A percentile compares a stretch with the other conserved stretches of the same genome.
phyloP scores from a whole-genome alignment of 805 yeast genomes.

The Yamadazyma akitaensis region DNA sequence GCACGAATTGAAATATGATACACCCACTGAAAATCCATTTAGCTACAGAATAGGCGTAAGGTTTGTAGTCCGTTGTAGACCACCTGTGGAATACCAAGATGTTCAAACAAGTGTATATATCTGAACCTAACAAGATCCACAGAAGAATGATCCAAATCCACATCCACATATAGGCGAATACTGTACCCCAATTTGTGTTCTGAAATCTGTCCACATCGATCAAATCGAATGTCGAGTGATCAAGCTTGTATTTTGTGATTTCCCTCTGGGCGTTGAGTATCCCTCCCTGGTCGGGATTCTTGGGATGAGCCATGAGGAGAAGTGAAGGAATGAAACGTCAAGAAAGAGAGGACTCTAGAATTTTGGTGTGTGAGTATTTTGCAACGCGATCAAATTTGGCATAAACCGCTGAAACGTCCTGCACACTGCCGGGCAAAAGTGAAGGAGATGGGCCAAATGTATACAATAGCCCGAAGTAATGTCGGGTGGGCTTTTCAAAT shows the following conservation, averaged over 20 bases:
- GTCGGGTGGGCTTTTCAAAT: not conserved
- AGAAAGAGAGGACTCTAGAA: not conserved
- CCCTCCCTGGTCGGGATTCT: conserved; percentile 1
- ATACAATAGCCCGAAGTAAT: too few relatives aligned
- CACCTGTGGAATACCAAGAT: conserved; percentile 70
- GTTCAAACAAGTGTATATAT: conserved; percentile 74
- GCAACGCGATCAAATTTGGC: not conserved
- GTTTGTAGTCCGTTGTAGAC: conserved; percentile 49
- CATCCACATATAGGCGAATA: conserved; percentile 41
- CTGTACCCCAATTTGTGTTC: conserved; percentile 42
- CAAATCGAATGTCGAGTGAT: conserved; percentile 46
- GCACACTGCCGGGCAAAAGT: too few relatives aligned
- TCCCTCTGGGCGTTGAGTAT: conserved; percentile 22
- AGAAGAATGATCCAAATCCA: conserved; percentile 51
- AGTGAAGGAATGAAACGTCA: not conserved
- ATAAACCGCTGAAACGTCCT: not conserved
- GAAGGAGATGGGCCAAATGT: too few relatives aligned
- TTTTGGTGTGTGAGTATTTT: not conserved
- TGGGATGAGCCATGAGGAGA: not conserved
- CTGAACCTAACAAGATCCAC: conserved; percentile 56
- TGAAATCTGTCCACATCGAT: conserved; percentile 46
- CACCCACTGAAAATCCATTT: conserved; percentile 80
- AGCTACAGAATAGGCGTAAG: conserved; percentile 49
- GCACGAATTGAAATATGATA: conserved; percentile 63
- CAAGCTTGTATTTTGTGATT: conserved; percentile 28